These are phyloP conservation scores for Cochlearia excelsa DNA, from an alignment of 345 rosid species.

Conservation along the genomic window DNA sequence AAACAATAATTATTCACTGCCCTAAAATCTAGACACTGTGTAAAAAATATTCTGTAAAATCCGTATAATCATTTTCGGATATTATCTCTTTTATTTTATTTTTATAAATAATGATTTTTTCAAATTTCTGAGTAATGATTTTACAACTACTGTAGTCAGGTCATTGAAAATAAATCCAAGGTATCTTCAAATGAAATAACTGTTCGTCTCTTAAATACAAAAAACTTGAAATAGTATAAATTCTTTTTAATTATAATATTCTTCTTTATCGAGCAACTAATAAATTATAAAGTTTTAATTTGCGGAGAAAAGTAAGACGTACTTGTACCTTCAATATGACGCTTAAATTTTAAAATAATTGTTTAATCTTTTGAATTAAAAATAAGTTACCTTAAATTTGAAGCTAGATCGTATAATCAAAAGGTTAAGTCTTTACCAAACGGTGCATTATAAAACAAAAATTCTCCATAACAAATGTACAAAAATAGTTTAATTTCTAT, in stretches of 20 bases:
- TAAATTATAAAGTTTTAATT: background rate
- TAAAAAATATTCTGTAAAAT: conserved; percentile 20
- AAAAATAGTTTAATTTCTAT: background rate
- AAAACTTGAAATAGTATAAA: too few species aligned
- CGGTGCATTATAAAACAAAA: conserved; percentile 33
- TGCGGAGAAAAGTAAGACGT: background rate
- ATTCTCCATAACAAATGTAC: conserved; percentile 25
- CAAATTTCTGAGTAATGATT: conserved; percentile 28
- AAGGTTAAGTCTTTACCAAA: conserved; percentile 29
- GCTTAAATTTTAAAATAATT: conserved; percentile 8
- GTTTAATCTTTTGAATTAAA: conserved; percentile 8
- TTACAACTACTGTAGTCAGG: conserved; percentile 33
- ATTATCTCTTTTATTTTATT: background rate
- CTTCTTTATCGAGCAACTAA: background rate
- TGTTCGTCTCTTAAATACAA: conserved; percentile 22
- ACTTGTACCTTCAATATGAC: conserved; percentile 19
- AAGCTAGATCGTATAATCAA: conserved; percentile 36
- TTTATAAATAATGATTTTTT: background rate
- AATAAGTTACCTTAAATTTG: conserved; percentile 17
- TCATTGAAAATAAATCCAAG: conserved; percentile 27
- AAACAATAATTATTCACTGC: conserved; percentile 33
- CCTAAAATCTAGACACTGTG: conserved; percentile 38
- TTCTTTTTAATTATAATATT: background rate
- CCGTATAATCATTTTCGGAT: conserved; percentile 8
- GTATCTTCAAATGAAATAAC: conserved; percentile 25